Conservation (phyloP, 148 eudicot species). For the Cornus controversa region DNA sequence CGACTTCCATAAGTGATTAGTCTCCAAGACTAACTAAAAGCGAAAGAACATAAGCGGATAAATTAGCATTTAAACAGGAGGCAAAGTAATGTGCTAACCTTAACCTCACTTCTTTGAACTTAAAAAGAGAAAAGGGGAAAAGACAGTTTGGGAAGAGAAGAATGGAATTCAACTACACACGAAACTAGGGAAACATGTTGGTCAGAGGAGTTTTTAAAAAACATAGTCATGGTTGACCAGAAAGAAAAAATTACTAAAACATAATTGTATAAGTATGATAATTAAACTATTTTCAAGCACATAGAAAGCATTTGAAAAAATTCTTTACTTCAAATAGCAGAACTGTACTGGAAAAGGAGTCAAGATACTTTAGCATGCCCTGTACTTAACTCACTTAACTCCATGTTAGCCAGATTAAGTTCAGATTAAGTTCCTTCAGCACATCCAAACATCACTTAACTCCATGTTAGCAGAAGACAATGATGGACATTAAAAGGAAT, state of each 20-base stretch:
- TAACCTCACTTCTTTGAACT: slow-evolving; percentile 9
- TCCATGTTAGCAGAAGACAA: neutral
- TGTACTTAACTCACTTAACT: too few species aligned
- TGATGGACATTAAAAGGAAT: neutral
- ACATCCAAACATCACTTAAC: too few species aligned
- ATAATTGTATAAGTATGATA: neutral
- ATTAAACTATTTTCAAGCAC: neutral
- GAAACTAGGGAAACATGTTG: too few species aligned
- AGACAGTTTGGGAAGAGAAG: neutral
- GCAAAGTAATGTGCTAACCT: slow-evolving; percentile 12
- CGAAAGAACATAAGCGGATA: too few species aligned
- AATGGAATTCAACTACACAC: neutral
- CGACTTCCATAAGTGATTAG: too few species aligned
- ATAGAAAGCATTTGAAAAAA: neutral
- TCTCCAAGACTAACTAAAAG: too few species aligned
- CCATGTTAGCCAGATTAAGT: neutral
- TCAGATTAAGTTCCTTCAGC: neutral
- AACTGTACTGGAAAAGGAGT: neutral
- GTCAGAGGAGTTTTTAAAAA: too few species aligned
- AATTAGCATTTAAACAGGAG: too few species aligned
- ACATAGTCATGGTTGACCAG: too few species aligned
- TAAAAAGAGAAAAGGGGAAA: neutral
- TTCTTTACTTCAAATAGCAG: neutral
- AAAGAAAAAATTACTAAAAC: too few species aligned
- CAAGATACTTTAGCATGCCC: neutral